phyloP scores from a whole-genome alignment of 2,329 filamentous ascomycete genomes.

The Phaeosphaeria sp. region DNA sequence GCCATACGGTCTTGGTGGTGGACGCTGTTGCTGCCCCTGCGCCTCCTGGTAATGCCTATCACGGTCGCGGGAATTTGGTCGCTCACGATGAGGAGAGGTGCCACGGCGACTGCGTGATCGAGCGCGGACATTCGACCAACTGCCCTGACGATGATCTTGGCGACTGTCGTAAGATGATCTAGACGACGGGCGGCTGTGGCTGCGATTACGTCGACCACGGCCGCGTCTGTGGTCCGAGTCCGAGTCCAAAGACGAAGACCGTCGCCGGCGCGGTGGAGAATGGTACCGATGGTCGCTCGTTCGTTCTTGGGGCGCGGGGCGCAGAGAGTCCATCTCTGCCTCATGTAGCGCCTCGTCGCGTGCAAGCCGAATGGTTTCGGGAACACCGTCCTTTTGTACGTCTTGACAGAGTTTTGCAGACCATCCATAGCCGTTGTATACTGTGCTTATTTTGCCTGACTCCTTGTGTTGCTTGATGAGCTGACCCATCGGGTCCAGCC shows the following conservation, averaged over 20 bases:
- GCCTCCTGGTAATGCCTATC: slow-evolving; percentile 13
- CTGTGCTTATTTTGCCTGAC: slow-evolving; percentile 68
- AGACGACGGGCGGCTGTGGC: slow-evolving; percentile 19
- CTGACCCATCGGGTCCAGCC: slow-evolving; percentile 76
- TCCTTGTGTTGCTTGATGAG: slow-evolving; percentile 67
- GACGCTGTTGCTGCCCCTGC: slow-evolving; percentile 13
- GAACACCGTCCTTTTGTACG: slow-evolving; percentile 65
- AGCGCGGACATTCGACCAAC: slow-evolving; percentile 22
- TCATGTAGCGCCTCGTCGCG: slow-evolving; percentile 27
- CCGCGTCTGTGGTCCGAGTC: slow-evolving; percentile 19
- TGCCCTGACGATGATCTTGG: slow-evolving; percentile 3
- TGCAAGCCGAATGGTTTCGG: slow-evolving; percentile 26
- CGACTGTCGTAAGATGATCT: slow-evolving; percentile 22
- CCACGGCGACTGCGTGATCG: slow-evolving; percentile 15
- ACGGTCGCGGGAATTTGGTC: slow-evolving; percentile 12
- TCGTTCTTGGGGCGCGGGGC: slow-evolving; percentile 10
- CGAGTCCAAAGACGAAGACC: slow-evolving; percentile 22
- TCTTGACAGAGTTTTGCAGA: slow-evolving; percentile 79
- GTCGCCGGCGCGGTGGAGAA: slow-evolving; percentile 16
- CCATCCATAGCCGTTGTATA: slow-evolving; percentile 89
- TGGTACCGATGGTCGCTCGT: slow-evolving; percentile 14
- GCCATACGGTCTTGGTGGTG: slow-evolving; percentile 11
- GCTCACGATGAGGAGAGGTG: slow-evolving; percentile 14
- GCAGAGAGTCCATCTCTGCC: slow-evolving; percentile 13
- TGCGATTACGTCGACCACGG: slow-evolving; percentile 17